Conservation (phyloP, 2,329 filamentous ascomycete genomes). For the Chaetomiaceae sp. region DNA sequence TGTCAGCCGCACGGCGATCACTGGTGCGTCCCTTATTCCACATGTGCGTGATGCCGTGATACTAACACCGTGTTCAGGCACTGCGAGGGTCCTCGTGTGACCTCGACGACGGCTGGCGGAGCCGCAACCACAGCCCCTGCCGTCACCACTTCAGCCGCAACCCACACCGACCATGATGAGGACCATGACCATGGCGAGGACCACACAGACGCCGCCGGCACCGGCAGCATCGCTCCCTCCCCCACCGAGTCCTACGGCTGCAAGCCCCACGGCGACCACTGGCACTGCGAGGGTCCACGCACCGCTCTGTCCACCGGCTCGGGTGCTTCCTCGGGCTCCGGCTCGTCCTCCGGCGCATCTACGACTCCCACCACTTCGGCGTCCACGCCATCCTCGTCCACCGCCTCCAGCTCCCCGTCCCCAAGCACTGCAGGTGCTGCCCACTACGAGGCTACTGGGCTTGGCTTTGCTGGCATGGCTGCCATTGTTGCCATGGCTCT, state of each 20-base stretch:
- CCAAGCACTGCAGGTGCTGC: constrained; percentile 7
- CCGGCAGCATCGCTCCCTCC: constrained; percentile 17
- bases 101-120: not conserved
- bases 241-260: constrained; percentile 26
- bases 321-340: not conserved
- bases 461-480: constrained; percentile 14
- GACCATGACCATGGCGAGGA: constrained; percentile 14
- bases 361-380: not conserved
- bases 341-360: too few relatives aligned
- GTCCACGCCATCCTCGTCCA: not conserved
- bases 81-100: constrained; percentile 21
- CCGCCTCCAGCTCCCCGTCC: not conserved
- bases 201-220: constrained; percentile 11
- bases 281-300: constrained; percentile 22
- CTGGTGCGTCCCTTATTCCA: constrained; percentile 27
- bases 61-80: constrained; percentile 16
- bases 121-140: not conserved
- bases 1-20: constrained; percentile 40
- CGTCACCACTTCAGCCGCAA: constrained; percentile 1
- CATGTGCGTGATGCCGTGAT: not conserved
- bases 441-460: constrained; percentile 9
- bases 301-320: not conserved
- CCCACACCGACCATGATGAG: not conserved
- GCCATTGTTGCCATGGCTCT: constrained; percentile 16
- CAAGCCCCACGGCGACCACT: constrained; percentile 25